A percentile compares a stretch with the other conserved stretches of the same genome.
These are phyloP conservation scores for Laguncularia racemosa DNA, from an alignment of 345 rosid genomes.

Conservation along the genomic window DNA sequence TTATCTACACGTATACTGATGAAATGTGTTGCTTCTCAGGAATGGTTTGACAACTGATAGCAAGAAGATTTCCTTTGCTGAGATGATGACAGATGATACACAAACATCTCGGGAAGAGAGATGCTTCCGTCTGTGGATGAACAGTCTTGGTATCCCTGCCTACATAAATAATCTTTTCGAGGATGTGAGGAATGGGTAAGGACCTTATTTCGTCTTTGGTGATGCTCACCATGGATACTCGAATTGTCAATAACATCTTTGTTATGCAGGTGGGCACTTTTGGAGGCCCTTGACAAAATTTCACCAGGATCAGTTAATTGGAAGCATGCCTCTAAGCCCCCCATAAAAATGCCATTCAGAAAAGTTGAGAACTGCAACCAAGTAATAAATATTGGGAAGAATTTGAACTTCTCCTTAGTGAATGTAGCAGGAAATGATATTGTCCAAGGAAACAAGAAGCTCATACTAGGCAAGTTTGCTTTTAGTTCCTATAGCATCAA, in stretches of 20 bases:
- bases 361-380: slow-evolving; percentile 92
- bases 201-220: slow-evolving; percentile 3
- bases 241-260: slow-evolving; percentile 1
- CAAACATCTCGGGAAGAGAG: slow-evolving; percentile 96
- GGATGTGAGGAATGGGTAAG: slow-evolving; percentile 92
- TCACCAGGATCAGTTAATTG: slow-evolving; percentile 68
- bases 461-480: slow-evolving; percentile 48
- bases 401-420: slow-evolving; percentile 74
- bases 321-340: slow-evolving; percentile 81
- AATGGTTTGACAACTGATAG: slow-evolving; percentile 71
- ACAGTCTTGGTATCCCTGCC: slow-evolving; percentile 83
- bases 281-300: slow-evolving; percentile 77
- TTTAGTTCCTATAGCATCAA: neutral
- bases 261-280: slow-evolving; percentile 76
- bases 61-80: slow-evolving; percentile 67
- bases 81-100: slow-evolving; percentile 96
- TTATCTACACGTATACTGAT: neutral
- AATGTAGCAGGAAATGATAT: slow-evolving; percentile 96
- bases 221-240: neutral
- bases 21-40: slow-evolving; percentile 35
- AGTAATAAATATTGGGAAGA: slow-evolving; percentile 69
- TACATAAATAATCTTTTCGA: slow-evolving; percentile 82
- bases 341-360: slow-evolving; percentile 87
- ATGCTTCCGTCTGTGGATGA: slow-evolving; percentile 97
- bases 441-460: slow-evolving; percentile 89